Conservation (phyloP, 2,329 filamentous ascomycete genomes). For the Cercospora berteroae region DNA sequence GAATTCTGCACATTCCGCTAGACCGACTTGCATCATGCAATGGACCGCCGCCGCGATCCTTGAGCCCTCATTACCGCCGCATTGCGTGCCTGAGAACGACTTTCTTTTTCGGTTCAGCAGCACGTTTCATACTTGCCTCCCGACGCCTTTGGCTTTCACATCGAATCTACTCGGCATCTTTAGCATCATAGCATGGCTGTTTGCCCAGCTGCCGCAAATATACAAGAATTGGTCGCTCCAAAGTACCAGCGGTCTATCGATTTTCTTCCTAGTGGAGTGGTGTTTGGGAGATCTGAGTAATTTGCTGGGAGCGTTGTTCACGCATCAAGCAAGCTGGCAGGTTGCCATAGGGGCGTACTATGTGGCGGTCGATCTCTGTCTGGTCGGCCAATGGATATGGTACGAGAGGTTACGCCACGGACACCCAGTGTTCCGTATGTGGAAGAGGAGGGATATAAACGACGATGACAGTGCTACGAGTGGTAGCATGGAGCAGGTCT, state of each 20-base stretch:
- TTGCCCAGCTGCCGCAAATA: slow-evolving; percentile 67
- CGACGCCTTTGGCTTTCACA: slow-evolving; percentile 60
- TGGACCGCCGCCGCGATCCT: slow-evolving; percentile 29
- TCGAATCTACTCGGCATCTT: slow-evolving; percentile 60
- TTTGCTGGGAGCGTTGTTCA: slow-evolving; percentile 61
- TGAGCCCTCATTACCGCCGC: slow-evolving; percentile 50
- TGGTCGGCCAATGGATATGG: slow-evolving; percentile 65
- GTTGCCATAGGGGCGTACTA: slow-evolving; percentile 65
- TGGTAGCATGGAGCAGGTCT: slow-evolving; percentile 30
- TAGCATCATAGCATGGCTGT: slow-evolving; percentile 67
- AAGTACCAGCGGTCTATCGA: slow-evolving; percentile 63
- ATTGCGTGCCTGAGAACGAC: slow-evolving; percentile 60
- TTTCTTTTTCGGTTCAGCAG: slow-evolving; percentile 59
- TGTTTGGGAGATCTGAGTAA: slow-evolving; percentile 64
- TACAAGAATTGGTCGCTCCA: slow-evolving; percentile 65
- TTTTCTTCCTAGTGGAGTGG: slow-evolving; percentile 66
- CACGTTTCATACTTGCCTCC: slow-evolving; percentile 61
- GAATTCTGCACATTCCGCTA: slow-evolving; percentile 2
- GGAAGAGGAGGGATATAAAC: slow-evolving; percentile 26
- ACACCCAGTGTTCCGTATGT: slow-evolving; percentile 43
- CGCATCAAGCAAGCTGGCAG: slow-evolving; percentile 65
- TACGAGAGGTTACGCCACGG: slow-evolving; percentile 59
- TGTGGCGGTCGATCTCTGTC: slow-evolving; percentile 61
- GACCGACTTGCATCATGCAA: slow-evolving; percentile 27
- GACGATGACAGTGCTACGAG: slow-evolving; percentile 20